Percentiles rank a stretch among this genome's conserved stretches.
These are phyloP conservation scores for Suillus subalutaceus DNA, from an alignment of 768 basidiomycete species.

Conservation along the genomic window DNA sequence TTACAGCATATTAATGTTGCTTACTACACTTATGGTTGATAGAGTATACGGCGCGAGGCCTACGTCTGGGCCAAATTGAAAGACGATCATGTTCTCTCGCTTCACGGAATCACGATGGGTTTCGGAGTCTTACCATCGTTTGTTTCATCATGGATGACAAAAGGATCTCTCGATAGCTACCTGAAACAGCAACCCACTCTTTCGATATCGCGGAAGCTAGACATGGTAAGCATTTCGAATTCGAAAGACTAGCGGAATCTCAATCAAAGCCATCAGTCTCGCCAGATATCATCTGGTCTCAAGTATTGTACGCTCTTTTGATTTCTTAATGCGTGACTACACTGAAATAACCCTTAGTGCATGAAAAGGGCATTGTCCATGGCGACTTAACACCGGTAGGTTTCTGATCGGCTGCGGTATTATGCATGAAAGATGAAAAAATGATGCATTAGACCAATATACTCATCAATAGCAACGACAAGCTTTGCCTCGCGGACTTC, in stretches of 20 bases:
- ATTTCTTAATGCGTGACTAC: neutral
- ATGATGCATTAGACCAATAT: conserved; percentile 22
- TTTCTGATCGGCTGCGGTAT: neutral
- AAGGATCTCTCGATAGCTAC: conserved; percentile 35
- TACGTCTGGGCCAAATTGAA: conserved; percentile 31
- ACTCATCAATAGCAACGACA: conserved; percentile 17
- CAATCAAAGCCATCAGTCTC: conserved; percentile 19
- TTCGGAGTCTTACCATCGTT: conserved; percentile 35
- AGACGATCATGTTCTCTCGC: conserved; percentile 34
- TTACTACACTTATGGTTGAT: neutral
- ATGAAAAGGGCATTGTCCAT: conserved; percentile 35
- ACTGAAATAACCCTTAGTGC: neutral
- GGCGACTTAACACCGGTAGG: conserved; percentile 43
- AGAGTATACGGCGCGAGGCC: conserved; percentile 34
- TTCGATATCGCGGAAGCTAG: conserved; percentile 17
- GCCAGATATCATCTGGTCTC: conserved; percentile 27
- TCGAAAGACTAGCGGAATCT: no score
- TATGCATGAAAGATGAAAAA: neutral
- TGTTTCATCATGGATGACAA: conserved; percentile 36
- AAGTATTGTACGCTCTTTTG: conserved; percentile 19
- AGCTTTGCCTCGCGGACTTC: conserved; percentile 33
- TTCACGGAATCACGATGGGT: conserved; percentile 28
- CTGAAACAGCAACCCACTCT: conserved; percentile 22
- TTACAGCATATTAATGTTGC: neutral
- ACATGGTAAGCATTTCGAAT: conserved; percentile 16